phyloP scores from a whole-genome alignment of 2,329 filamentous ascomycete species.

The Madurella fahalii region DNA sequence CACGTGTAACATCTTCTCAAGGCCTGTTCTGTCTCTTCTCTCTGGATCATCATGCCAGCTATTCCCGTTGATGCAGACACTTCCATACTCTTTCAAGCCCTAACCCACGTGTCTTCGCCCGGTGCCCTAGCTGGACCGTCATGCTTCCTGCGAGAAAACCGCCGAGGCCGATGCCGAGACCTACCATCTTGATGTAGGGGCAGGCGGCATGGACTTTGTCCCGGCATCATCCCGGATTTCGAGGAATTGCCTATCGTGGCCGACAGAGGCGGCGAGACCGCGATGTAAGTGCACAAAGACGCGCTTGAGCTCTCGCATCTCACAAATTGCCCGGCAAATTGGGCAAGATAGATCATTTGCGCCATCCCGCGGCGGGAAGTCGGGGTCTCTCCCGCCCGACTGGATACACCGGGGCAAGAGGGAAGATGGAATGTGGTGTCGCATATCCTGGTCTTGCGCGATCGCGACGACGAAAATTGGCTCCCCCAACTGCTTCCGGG shows the following conservation, averaged over 20 bases:
- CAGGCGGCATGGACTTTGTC: no score
- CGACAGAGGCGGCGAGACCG: no score
- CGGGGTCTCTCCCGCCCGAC: neutral
- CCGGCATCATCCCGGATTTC: neutral
- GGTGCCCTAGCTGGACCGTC: no score
- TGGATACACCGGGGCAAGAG: neutral
- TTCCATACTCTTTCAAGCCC: no score
- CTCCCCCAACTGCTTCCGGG: neutral
- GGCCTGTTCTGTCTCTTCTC: neutral
- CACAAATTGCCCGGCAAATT: no score
- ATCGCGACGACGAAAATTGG: neutral
- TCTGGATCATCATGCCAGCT: neutral
- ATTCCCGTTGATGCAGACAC: neutral
- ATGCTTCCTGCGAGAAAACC: no score
- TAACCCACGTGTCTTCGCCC: neutral
- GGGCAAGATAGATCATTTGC: neutral
- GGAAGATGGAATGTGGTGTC: neutral
- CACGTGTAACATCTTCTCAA: constrained; percentile 1
- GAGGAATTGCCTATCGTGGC: neutral
- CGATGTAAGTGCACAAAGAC: no score
- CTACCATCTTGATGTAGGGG: no score
- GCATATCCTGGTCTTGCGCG: neutral
- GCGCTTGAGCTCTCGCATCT: no score
- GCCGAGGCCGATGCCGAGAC: no score
- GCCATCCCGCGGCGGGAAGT: neutral